Evolutionary conservation across 2,329 filamentous ascomycete genomes (phyloP), one percentile per base, ranked within the genome.

Genomic region (Cylindrodendrum hubeiense): DNA sequence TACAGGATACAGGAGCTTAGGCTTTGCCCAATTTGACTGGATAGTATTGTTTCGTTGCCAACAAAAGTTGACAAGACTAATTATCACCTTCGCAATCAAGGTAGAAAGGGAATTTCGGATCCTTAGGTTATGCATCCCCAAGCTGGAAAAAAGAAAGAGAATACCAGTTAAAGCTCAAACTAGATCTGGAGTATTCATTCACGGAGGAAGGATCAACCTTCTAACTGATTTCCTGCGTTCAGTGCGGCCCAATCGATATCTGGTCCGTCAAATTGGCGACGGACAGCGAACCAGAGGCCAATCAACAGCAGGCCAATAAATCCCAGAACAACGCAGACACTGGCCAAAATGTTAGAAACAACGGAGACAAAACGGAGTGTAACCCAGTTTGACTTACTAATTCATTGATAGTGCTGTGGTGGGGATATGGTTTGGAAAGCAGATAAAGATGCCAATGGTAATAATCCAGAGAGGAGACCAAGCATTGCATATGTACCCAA

Each of bases 401-500:
- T 66, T 63, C 64, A 66, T 66, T 6, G 54, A 55, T 4, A 15
- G 34, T 13, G 55, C 50, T 13, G 39, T 13, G 4, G 51, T 44
- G 2, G 63, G 63, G 26, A 60, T 26, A 4, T 26, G 7, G 9
- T 55, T 50, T 10, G 74, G 74, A 43, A 75, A 67, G 47, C 72
- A 74, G 28, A 76, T 69, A 22, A 75, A 68, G 1, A 70, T 61
- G 6, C 67, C 71, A 19, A 74, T 54, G 1, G 65, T 55, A 2
- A 59, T 61, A 3, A 72, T 56, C 64, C 71, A 70, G 2, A 75
- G 47, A 0, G 66, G 63, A 1, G 74, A 54, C 21, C 68, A 72
- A 12, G 52, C 39, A 28, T 75, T 76, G 58, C 66, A 71, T 0
- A 72, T 6, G 44, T 69, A 70, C 0, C 72, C 74, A 7, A 64